Evolutionary conservation across 495 filamentous ascomycete species (phyloP).

Genomic region (Friedmanniomyces endolithicus): DNA sequence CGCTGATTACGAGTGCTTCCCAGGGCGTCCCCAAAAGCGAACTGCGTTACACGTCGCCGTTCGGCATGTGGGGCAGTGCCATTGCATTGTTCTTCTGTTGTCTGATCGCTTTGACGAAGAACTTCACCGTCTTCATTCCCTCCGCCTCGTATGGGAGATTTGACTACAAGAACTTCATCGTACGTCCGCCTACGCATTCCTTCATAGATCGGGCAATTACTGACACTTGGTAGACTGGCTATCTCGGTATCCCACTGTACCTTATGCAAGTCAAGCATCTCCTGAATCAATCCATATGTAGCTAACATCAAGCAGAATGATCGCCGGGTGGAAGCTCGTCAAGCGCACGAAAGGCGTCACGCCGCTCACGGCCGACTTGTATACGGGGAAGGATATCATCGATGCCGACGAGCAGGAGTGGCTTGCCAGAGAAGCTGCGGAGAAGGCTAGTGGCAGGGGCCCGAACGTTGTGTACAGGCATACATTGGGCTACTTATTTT

Average conservation of each 20-base stretch:
- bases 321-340: constrained; percentile 42
- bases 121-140: constrained; percentile 33
- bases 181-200: constrained; percentile 23
- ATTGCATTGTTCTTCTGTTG: constrained; percentile 12
- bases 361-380: constrained; percentile 3
- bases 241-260: constrained; percentile 67
- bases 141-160: constrained; percentile 30
- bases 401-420: constrained; percentile 47
- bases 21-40: constrained; percentile 31
- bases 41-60: constrained; percentile 26
- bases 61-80: constrained; percentile 14
- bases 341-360: constrained; percentile 30
- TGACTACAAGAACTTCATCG: constrained; percentile 47
- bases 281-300: background rate
- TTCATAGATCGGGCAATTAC: too few species aligned
- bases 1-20: constrained; percentile 25
- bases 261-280: constrained; percentile 37
- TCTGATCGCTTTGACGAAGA: constrained; percentile 27
- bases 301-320: constrained; percentile 29
- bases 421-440: constrained; percentile 42
- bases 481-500: constrained; percentile 60
- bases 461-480: constrained; percentile 45
- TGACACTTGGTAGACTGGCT: constrained; percentile 37
- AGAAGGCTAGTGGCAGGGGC: constrained; percentile 29
- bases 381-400: constrained; percentile 10